Evolutionary conservation across 164 flowering plant genomes (phyloP).

Genomic region (Akebia trifoliata): DNA sequence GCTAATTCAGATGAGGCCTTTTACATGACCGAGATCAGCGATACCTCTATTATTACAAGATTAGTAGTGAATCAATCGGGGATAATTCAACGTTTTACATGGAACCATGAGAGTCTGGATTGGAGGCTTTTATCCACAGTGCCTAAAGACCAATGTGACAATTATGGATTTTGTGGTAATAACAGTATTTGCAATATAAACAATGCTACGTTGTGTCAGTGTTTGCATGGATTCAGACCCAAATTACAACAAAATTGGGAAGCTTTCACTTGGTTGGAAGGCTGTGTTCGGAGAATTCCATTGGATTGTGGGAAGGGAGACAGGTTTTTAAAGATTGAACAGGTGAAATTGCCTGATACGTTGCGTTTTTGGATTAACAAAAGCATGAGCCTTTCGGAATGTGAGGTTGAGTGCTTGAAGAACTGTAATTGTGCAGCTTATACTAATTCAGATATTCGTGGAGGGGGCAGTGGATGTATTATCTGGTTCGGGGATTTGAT

Average conservation of each 20-base stretch:
- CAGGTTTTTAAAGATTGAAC: conserved; percentile 17
- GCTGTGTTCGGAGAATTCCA: conserved; percentile 34
- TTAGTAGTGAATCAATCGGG: conserved; percentile 22
- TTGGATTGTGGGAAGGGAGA: conserved; percentile 26
- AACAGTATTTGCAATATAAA: conserved; percentile 26
- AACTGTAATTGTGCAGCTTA: conserved; percentile 23
- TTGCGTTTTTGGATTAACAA: neutral
- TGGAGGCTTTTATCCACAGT: too few species aligned
- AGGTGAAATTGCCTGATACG: conserved; percentile 23
- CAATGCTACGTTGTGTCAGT: conserved; percentile 22
- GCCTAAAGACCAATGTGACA: too few species aligned
- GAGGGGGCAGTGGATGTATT: conserved; percentile 6
- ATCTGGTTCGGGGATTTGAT: conserved; percentile 14
- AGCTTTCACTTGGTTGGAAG: conserved; percentile 20
- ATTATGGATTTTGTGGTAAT: too few species aligned
- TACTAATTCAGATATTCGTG: conserved; percentile 5
- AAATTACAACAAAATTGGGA: conserved; percentile 24
- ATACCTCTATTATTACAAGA: conserved; percentile 20
- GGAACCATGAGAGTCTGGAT: neutral
- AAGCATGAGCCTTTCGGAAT: conserved; percentile 4
- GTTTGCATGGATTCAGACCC: conserved; percentile 43
- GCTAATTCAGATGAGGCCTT: conserved; percentile 15
- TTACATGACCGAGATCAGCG: too few species aligned
- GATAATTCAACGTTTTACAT: conserved; percentile 21
- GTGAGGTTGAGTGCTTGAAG: conserved; percentile 16